phyloP scores from a whole-genome alignment of 2,329 filamentous ascomycete species.

The Beauveria caledonica region DNA sequence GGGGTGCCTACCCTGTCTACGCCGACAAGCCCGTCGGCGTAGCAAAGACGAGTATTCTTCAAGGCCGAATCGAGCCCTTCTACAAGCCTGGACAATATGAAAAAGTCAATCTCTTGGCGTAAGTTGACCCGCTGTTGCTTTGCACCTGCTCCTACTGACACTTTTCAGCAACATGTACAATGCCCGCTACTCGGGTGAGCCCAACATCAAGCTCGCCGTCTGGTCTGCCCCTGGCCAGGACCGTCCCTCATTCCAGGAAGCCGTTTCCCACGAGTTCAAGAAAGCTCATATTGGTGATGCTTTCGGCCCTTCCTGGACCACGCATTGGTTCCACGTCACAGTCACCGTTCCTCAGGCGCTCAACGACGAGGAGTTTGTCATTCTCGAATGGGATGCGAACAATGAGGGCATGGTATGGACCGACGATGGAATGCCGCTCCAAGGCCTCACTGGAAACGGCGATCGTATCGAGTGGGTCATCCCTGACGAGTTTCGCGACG shows the following conservation, averaged over 20 bases:
- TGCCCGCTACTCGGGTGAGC: conserved; percentile 49
- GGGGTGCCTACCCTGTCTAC: conserved; percentile 43
- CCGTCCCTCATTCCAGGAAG: conserved; percentile 81
- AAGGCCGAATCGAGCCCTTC: conserved; percentile 74
- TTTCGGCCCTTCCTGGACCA: conserved; percentile 94
- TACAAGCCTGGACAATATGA: conserved; percentile 72
- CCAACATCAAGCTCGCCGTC: conserved; percentile 75
- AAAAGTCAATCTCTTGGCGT: conserved; percentile 65
- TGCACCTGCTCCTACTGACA: conserved; percentile 14
- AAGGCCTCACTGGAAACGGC: conserved; percentile 83
- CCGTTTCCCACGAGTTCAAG: conserved; percentile 64
- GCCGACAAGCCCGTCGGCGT: conserved; percentile 57
- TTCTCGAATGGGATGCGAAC: conserved; percentile 92
- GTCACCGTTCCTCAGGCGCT: conserved; percentile 70
- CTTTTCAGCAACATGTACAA: conserved; percentile 30
- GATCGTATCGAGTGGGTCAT: conserved; percentile 90
- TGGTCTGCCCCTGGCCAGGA: conserved; percentile 74
- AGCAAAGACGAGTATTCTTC: conserved; percentile 78
- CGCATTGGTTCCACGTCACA: conserved; percentile 89
- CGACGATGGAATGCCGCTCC: conserved; percentile 78
- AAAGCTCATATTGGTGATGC: conserved; percentile 65
- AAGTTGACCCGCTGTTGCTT: conserved; percentile 22
- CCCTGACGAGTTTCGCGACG: conserved; percentile 72
- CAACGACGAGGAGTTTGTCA: conserved; percentile 69
- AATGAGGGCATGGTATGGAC: conserved; percentile 95